Base-by-base conservation (phyloP, 2,329 filamentous ascomycete species). In the Eutypella sp. region DNA sequence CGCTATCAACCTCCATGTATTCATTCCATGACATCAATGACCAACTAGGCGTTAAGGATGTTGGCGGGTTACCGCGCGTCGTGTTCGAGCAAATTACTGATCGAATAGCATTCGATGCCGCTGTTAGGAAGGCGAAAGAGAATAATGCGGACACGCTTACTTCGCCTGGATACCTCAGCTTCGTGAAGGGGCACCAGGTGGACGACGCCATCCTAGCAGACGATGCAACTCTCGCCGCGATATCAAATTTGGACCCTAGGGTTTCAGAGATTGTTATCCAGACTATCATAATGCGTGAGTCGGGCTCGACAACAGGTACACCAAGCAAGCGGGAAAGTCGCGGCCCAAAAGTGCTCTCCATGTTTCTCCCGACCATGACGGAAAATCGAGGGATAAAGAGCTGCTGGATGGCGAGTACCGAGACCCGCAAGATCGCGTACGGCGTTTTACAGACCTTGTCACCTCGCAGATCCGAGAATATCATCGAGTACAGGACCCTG, bases 211-310 rank as follows among this genome's bases (percentile, higher is more conserved):
- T 65, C 13, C 49, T 55, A 19, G 49, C 29, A 13, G 46, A 56
- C n/a, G 61, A 63, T 33, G 52, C 54, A 6, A 50, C 59, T 3
- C 48, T 61, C 5, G 37, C 23, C 7, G 29, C 56, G 25, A 53
- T 65, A 15, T 55, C 56, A 5, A 42, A 5, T 7, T 45, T 65
- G 16, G 62, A 65, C 23, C 61, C 62, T 5, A 57, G 62, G 65
- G 68, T 48, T 71, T 77, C 31, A 18, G 64, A 49, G 45, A 57
- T 31, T 11, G 46, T 63, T 13, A 70, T 81, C 37, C 68, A 72
- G 15, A 53, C 55, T 29, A 39, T 60, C 4, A 45, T 61, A 15
- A 23, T 59, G 19, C 47, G 51, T 65, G 25, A 67, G 65, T 31
- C 60, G 50, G 19, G 51, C 55, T 24, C 59, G 53, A 4, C 62